Evolutionary conservation across 2,329 filamentous ascomycete species (phyloP).

Genomic region (Paracamarosporium sp.): DNA sequence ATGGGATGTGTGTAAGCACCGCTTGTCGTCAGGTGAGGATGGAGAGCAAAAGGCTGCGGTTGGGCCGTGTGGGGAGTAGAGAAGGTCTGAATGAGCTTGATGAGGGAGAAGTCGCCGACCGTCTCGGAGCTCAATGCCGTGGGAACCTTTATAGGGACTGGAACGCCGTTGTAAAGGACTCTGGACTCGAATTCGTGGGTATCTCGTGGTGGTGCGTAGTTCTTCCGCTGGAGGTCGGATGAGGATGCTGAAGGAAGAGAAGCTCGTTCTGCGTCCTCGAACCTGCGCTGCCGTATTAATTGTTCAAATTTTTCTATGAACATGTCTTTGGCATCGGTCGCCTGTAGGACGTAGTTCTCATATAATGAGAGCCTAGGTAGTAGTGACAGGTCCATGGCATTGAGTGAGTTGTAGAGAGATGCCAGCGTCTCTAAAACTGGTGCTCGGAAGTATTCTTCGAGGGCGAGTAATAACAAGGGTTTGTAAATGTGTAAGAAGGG

Average conservation of each 20-base stretch:
- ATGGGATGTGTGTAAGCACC: conserved; percentile 91
- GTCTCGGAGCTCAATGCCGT: conserved; percentile 93
- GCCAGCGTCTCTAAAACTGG: conserved; percentile 87
- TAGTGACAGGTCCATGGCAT: conserved; percentile 93
- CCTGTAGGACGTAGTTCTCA: conserved; percentile 84
- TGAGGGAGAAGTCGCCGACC: conserved; percentile 94
- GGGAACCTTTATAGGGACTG: conserved; percentile 95
- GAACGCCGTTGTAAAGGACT: conserved; percentile 94
- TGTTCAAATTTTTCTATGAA: conserved; percentile 98
- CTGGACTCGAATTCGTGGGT: conserved; percentile 98
- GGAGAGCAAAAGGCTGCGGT: conserved; percentile 82
- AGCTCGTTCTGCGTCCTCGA: conserved; percentile 61
- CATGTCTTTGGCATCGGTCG: conserved; percentile 92
- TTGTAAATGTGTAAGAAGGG: conserved; percentile 99
- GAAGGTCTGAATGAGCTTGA: conserved; percentile 97
- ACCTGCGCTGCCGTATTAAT: conserved; percentile 85
- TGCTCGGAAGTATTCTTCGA: conserved; percentile 96
- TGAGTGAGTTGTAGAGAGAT: conserved; percentile 89
- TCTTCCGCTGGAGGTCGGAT: conserved; percentile 58
- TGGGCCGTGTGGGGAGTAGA: conserved; percentile 81
- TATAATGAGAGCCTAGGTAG: conserved; percentile 86
- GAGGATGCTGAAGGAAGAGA: conserved; percentile 39
- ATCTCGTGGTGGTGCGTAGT: conserved; percentile 83
- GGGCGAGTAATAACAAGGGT: conserved; percentile 85
- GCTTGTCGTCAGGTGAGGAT: conserved; percentile 92